phyloP scores from a whole-genome alignment of 2,329 filamentous ascomycete species.

The Colletotrichum tanaceti region DNA sequence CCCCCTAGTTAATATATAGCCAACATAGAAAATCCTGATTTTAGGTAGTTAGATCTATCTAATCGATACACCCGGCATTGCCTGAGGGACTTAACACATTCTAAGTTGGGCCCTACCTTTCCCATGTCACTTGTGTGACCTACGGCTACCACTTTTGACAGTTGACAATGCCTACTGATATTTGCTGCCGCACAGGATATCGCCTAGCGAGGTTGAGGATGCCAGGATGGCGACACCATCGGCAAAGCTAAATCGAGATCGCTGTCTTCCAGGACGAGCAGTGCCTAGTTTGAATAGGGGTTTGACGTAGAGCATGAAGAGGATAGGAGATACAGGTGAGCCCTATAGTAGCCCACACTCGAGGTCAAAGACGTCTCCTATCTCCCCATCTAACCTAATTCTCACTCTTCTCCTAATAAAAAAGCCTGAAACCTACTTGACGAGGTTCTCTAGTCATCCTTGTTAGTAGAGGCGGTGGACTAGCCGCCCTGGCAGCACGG shows the following conservation, averaged over 20 bases:
- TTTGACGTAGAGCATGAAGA: background rate
- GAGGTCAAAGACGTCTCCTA: background rate
- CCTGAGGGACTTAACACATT: too few species aligned
- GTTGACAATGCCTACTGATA: too few species aligned
- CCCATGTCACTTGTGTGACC: too few species aligned
- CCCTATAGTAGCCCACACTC: background rate
- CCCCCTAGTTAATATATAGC: too few species aligned
- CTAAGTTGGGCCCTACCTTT: too few species aligned
- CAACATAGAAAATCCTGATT: too few species aligned
- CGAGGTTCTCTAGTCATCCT: background rate
- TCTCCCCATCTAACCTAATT: background rate
- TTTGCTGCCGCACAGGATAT: too few species aligned
- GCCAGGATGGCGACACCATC: background rate
- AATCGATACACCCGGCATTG: too few species aligned
- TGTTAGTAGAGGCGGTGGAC: background rate
- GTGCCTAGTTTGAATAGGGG: background rate
- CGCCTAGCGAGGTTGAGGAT: background rate
- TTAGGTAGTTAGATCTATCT: too few species aligned
- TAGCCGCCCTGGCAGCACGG: background rate
- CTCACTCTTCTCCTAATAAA: background rate
- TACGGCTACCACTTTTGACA: too few species aligned
- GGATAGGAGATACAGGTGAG: background rate
- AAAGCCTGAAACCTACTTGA: background rate
- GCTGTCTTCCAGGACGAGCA: background rate
- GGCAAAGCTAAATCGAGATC: background rate